These are phyloP conservation scores for maize (Zea mays) DNA, from an alignment of 176 grass and related monocot genomes.

Conservation along the genomic window DNA sequence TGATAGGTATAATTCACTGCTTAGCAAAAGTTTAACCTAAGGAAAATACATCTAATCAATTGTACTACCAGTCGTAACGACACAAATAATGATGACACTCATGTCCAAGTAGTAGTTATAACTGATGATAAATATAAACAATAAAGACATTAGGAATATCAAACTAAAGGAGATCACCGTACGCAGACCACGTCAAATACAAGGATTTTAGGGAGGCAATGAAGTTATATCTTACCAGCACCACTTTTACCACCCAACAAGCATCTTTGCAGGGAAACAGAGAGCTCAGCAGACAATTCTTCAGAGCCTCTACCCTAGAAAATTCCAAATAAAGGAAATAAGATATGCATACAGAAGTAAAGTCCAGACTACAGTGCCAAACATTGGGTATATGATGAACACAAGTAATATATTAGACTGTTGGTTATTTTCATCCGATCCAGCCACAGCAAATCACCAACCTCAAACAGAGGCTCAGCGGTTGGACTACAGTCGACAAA, in stretches of 20 bases:
- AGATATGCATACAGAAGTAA: background rate
- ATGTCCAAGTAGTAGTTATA: conserved; percentile 4
- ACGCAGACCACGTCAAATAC: background rate
- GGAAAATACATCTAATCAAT: background rate
- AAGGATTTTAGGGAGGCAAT: background rate
- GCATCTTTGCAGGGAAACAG: conserved; percentile 75
- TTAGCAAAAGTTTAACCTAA: conserved; percentile 18
- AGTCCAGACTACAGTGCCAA: background rate
- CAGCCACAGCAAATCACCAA: conserved; percentile 38
- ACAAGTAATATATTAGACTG: background rate
- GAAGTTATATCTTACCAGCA: conserved; percentile 55
- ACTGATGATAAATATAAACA: background rate
- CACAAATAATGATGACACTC: background rate
- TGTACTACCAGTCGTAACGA: background rate
- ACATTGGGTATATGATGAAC: background rate
- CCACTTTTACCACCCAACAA: conserved; percentile 85
- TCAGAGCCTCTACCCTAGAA: conserved; percentile 77
- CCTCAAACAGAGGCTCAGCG: conserved; percentile 77
- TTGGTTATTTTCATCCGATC: conserved; percentile 19
- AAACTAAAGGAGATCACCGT: background rate
- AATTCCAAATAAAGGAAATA: conserved; percentile 30
- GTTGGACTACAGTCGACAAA: conserved; percentile 85
- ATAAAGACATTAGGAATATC: conserved; percentile 6
- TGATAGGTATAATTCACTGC: no score
- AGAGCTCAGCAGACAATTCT: conserved; percentile 81